Evolutionary conservation across 2,329 filamentous ascomycete genomes (phyloP).

Genomic region (Talaromyces islandicus): DNA sequence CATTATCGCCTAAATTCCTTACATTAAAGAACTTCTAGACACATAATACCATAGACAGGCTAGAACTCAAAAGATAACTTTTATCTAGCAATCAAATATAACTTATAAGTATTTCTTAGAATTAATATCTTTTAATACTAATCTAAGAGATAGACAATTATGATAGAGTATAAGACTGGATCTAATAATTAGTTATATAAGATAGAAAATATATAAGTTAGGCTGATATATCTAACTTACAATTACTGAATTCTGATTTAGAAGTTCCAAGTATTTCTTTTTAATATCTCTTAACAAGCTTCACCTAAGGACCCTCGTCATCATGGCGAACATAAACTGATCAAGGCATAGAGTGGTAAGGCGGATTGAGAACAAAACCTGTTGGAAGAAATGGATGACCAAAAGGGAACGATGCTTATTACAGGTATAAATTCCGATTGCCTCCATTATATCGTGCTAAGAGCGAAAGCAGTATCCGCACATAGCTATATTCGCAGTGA

Average conservation of each 20-base stretch:
- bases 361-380: constrained; percentile 13
- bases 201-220: constrained; percentile 15
- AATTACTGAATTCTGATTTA: not conserved
- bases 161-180: constrained; percentile 15
- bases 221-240: not conserved
- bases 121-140: not conserved
- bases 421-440: constrained; percentile 5
- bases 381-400: constrained; percentile 5
- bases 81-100: constrained; percentile 24
- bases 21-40: constrained; percentile 30
- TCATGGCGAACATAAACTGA: constrained; percentile 16
- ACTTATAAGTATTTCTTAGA: constrained; percentile 6
- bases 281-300: constrained; percentile 5
- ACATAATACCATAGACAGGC: constrained; percentile 18
- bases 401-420: constrained; percentile 13
- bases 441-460: not conserved
- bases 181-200: constrained; percentile 15
- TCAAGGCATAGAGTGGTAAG: constrained; percentile 13
- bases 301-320: constrained; percentile 1
- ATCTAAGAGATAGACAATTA: constrained; percentile 10
- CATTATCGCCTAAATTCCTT: constrained; percentile 27
- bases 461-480: constrained; percentile 12
- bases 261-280: constrained; percentile 12
- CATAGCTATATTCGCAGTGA: constrained; percentile 7
- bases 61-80: constrained; percentile 18